These are phyloP conservation scores for Pseudogymnoascus sp. DNA, from an alignment of 2,329 filamentous ascomycete genomes.

Conservation along the genomic window DNA sequence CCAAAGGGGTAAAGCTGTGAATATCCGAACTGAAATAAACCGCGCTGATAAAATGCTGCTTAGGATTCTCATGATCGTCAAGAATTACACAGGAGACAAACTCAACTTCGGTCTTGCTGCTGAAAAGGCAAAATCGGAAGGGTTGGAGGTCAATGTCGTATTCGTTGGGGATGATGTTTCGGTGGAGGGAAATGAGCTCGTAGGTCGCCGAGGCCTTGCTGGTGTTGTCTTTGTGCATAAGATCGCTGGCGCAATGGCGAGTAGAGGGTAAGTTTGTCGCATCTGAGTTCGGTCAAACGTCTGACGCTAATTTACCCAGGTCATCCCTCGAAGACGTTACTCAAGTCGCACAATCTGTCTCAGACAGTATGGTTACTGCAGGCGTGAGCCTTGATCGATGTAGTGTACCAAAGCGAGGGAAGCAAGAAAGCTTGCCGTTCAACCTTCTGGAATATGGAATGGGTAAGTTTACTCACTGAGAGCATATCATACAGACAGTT, in stretches of 20 bases:
- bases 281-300: too few relatives aligned
- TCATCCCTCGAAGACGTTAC: constrained; percentile 20
- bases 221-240: constrained; percentile 20
- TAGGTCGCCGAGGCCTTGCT: constrained; percentile 31
- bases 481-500: neutral
- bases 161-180: constrained; percentile 33
- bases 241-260: constrained; percentile 15
- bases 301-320: constrained; percentile 1
- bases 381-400: constrained; percentile 43
- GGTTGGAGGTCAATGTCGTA: constrained; percentile 28
- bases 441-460: constrained; percentile 32
- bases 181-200: constrained; percentile 31
- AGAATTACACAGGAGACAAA: constrained; percentile 36
- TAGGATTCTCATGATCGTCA: constrained; percentile 27
- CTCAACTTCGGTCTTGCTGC: constrained; percentile 35
- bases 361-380: constrained; percentile 35
- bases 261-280: neutral
- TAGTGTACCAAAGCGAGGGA: constrained; percentile 41
- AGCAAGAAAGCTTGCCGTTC: constrained; percentile 37
- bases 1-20: constrained; percentile 20
- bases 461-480: constrained; percentile 25
- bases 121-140: constrained; percentile 31
- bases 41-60: neutral
- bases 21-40: neutral
- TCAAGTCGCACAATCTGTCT: constrained; percentile 23